A percentile compares a stretch with the other conserved stretches of the same genome.
These are phyloP conservation scores for Boletus bicolor DNA, from an alignment of 768 basidiomycete genomes.

Conservation along the genomic window DNA sequence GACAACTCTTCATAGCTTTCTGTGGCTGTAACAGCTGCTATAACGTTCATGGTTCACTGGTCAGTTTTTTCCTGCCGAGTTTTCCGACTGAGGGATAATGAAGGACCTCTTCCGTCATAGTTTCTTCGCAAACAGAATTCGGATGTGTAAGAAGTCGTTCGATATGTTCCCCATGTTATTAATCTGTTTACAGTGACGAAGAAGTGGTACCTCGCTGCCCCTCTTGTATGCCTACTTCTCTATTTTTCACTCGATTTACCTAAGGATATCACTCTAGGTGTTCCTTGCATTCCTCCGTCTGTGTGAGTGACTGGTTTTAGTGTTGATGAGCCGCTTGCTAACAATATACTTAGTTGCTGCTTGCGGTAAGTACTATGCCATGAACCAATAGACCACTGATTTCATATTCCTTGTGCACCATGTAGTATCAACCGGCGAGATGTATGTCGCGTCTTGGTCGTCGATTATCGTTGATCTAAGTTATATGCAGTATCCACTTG, in stretches of 20 bases:
- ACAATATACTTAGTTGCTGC: slow-evolving; percentile 24
- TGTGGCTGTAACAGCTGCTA: slow-evolving; percentile 29
- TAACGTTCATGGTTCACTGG: slow-evolving; percentile 37
- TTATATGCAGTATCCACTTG: slow-evolving; percentile 20
- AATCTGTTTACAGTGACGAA: slow-evolving; percentile 26
- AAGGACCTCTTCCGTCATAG: not conserved
- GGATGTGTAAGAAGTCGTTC: slow-evolving; percentile 26
- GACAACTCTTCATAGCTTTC: slow-evolving; percentile 20
- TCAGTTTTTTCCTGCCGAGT: not conserved
- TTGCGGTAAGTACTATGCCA: slow-evolving; percentile 19
- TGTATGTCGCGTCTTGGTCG: slow-evolving; percentile 14
- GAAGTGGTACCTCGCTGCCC: slow-evolving; percentile 31
- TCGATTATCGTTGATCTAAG: not conserved
- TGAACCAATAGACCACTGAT: not conserved
- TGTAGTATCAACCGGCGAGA: slow-evolving; percentile 32
- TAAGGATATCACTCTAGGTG: slow-evolving; percentile 7
- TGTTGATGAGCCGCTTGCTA: not conserved
- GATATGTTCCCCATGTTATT: not conserved
- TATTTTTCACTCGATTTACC: not conserved
- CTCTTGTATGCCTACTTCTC: slow-evolving; percentile 18
- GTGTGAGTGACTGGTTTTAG: slow-evolving; percentile 15
- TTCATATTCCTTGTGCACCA: not conserved
- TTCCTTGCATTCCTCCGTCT: slow-evolving; percentile 35
- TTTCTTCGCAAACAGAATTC: slow-evolving; percentile 34
- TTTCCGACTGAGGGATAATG: not conserved